phyloP scores from a whole-genome alignment of 306 rosid species.

The Corylus americana region DNA sequence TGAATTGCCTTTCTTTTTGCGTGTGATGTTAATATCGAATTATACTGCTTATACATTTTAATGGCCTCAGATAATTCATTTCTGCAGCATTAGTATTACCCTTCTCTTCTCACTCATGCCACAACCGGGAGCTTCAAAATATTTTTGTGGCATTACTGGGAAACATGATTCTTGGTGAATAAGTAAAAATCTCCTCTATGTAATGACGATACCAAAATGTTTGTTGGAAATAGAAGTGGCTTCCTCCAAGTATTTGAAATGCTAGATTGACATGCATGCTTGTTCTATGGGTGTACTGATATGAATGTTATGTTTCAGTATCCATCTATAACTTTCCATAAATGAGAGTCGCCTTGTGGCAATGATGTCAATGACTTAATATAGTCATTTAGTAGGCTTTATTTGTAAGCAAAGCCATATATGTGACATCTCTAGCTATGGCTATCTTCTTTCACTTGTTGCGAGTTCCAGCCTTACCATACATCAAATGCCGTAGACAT shows the following conservation, averaged over 20 bases:
- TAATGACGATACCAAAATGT: background rate
- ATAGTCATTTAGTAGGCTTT: background rate
- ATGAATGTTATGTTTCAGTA: background rate
- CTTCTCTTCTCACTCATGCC: background rate
- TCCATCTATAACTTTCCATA: background rate
- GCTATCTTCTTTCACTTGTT: background rate
- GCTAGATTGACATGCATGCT: background rate
- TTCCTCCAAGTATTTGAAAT: background rate
- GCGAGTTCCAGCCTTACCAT: background rate
- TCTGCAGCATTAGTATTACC: background rate
- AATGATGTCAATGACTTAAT: background rate
- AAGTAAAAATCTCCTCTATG: background rate
- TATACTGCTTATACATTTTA: background rate
- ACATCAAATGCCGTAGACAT: background rate
- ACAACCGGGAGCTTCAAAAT: background rate
- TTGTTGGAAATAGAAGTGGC: background rate
- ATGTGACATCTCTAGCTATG: too few relatives aligned
- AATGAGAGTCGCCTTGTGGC: background rate
- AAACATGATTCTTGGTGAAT: background rate
- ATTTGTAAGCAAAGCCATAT: background rate
- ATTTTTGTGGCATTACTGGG: background rate
- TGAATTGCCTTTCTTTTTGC: background rate
- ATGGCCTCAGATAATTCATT: background rate
- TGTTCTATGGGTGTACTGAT: background rate
- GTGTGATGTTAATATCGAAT: background rate